phyloP scores from a whole-genome alignment of 805 yeast species.

The Spathaspora gorwiae region DNA sequence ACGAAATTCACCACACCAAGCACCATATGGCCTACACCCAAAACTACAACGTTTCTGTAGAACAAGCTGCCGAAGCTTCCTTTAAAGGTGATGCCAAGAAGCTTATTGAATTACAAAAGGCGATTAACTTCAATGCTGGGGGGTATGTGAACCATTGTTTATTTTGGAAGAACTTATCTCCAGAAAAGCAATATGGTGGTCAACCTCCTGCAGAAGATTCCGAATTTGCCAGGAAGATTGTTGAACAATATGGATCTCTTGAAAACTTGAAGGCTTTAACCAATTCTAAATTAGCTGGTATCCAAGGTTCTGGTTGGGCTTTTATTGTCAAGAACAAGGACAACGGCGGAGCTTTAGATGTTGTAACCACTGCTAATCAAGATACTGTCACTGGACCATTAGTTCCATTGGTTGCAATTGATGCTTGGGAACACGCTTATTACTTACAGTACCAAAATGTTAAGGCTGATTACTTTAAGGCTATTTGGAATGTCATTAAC shows the following conservation, averaged over 20 bases:
- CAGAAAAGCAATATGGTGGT: slow-evolving; percentile 52
- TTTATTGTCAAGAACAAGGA: slow-evolving; percentile 44
- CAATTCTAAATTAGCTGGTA: slow-evolving; percentile 41
- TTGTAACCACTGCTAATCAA: slow-evolving; percentile 44
- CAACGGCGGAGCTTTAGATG: slow-evolving; percentile 39
- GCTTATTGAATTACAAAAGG: slow-evolving; percentile 40
- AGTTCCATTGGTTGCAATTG: slow-evolving; percentile 46
- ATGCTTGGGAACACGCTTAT: slow-evolving; percentile 54
- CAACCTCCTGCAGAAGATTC: slow-evolving; percentile 45
- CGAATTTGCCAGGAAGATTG: slow-evolving; percentile 34
- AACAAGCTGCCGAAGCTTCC: slow-evolving; percentile 32
- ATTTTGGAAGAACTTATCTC: slow-evolving; percentile 48
- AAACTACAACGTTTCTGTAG: slow-evolving; percentile 44
- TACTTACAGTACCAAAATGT: slow-evolving; percentile 50
- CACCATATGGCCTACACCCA: slow-evolving; percentile 49
- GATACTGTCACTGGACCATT: slow-evolving; percentile 43
- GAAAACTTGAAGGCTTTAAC: slow-evolving; percentile 39
- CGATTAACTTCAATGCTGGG: slow-evolving; percentile 48
- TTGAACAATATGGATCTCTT: slow-evolving; percentile 42
- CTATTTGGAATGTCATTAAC: slow-evolving; percentile 48
- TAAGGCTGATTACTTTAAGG: slow-evolving; percentile 46
- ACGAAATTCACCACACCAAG: slow-evolving; percentile 45
- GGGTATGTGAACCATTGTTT: slow-evolving; percentile 48
- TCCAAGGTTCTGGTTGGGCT: slow-evolving; percentile 55
- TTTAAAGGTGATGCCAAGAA: slow-evolving; percentile 36